Evolutionary conservation across 2,329 filamentous ascomycete genomes (phyloP), one percentile per base, ranked within the genome.

Genomic region (Xylariaceae sp.): DNA sequence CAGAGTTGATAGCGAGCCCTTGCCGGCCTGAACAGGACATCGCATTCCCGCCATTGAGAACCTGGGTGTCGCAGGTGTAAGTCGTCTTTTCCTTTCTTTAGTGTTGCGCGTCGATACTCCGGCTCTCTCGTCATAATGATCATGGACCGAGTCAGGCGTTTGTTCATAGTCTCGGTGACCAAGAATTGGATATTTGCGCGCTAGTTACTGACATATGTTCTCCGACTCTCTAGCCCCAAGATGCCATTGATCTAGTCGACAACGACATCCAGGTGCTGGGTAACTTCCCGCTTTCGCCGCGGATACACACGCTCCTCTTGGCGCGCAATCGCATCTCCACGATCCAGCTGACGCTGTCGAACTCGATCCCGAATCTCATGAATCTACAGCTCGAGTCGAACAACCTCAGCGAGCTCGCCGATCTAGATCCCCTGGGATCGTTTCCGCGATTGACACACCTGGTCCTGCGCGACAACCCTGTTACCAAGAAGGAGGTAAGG

Each of bases 31-130:
- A 86, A 81, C 85, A 99, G 94, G 94, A 80, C 92, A 97, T 80
- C 92, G 95, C 80, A 97, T 99, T 75, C 91, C 93, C 71, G 85
- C 88, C 62, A 96, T 99, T 80, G 94, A 99, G 82, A 99, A 99
- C 77, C 78, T 99, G 78, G 94, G 94, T 80, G 90, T 92, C 73
- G 93, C 94, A 69, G 90, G 90, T 72, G 91, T 96, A 79, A 37
- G 48, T 64, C 9, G 53, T 35, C 58, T 39, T 59, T 52, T 49
- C 50, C 57, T 35, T 59, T 44, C 48, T 45, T 50, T 55, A 4
- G 34, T 39, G 1, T 18, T 18, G 1, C 17, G 17, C 17, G 17
- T 18, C 17, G 17, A 18, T 18, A 18, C 17, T 18, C 17, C 17
- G 17, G 17, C 17, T 18, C 17, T 18, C 17, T 18, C 17, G 17